These are phyloP conservation scores for Sextonia rubra DNA, from an alignment of 164 flowering plant genomes.

Conservation along the genomic window DNA sequence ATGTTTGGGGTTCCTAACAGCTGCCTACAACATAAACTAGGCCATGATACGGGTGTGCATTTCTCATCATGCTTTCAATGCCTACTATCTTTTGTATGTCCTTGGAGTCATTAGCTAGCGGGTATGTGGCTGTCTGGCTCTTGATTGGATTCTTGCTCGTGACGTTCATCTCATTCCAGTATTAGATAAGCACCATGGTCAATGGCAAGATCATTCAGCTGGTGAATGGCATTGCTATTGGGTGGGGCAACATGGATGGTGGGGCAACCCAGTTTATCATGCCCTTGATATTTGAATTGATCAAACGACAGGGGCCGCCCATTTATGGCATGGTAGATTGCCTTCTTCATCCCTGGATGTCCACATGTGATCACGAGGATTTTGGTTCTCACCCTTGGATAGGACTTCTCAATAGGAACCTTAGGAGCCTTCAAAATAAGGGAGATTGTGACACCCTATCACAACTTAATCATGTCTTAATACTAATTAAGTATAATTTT, in stretches of 20 bases:
- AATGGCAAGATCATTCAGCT: slow-evolving; percentile 58
- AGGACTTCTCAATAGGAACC: slow-evolving; percentile 83
- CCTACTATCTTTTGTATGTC: slow-evolving; percentile 67
- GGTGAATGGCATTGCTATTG: slow-evolving; percentile 67
- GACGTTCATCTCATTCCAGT: slow-evolving; percentile 76
- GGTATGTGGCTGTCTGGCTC: slow-evolving; percentile 42
- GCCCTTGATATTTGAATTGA: slow-evolving; percentile 56
- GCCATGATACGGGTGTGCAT: slow-evolving; percentile 67
- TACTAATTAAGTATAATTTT: too few relatives aligned
- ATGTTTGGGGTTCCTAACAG: too few relatives aligned
- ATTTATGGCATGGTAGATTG: slow-evolving; percentile 78
- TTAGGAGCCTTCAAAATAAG: slow-evolving; percentile 45
- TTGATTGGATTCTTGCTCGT: slow-evolving; percentile 80
- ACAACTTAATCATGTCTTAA: too few relatives aligned
- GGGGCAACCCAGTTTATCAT: slow-evolving; percentile 77
- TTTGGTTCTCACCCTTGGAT: slow-evolving; percentile 59
- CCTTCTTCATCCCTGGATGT: slow-evolving; percentile 76
- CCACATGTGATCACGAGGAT: slow-evolving; percentile 54
- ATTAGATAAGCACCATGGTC: slow-evolving; percentile 83
- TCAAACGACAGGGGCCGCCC: slow-evolving; percentile 41
- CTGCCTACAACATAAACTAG: too few relatives aligned
- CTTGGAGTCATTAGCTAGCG: slow-evolving; percentile 37
- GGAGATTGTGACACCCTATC: too few relatives aligned
- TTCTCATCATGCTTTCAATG: slow-evolving; percentile 54
- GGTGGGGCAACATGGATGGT: slow-evolving; percentile 92